phyloP scores from a whole-genome alignment of 805 yeast genomes.

The Candida nemodendra region DNA sequence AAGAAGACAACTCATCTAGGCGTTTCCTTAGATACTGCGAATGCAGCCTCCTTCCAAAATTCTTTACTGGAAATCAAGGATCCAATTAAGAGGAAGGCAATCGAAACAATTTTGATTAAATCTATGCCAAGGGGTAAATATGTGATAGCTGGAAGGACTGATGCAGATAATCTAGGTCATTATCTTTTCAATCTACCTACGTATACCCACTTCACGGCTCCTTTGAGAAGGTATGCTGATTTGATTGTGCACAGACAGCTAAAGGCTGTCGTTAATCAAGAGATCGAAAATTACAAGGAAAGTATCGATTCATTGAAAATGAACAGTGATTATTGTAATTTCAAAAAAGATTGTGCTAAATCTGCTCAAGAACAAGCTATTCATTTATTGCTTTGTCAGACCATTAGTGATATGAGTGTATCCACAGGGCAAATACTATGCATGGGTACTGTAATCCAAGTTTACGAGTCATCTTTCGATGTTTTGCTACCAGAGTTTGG shows the following conservation, averaged over 20 bases:
- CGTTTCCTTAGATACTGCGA: conserved; percentile 67
- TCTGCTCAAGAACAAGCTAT: conserved; percentile 94
- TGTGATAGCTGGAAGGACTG: conserved; percentile 83
- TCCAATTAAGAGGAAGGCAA: conserved; percentile 60
- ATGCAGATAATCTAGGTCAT: conserved; percentile 73
- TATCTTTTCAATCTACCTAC: conserved; percentile 80
- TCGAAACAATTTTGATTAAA: conserved; percentile 78
- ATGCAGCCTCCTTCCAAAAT: conserved; percentile 66
- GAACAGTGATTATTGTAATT: conserved; percentile 88
- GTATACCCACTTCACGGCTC: conserved; percentile 92
- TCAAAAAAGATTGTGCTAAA: conserved; percentile 91
- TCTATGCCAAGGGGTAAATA: conserved; percentile 85
- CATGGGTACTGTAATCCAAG: conserved; percentile 86
- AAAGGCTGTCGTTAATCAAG: conserved; percentile 54
- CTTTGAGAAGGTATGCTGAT: conserved; percentile 89
- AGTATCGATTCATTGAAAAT: conserved; percentile 73
- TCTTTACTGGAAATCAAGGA: conserved; percentile 67
- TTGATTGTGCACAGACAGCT: conserved; percentile 90
- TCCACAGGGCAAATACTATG: conserved; percentile 79
- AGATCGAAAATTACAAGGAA: conserved; percentile 41
- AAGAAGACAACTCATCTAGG: conserved; percentile 67
- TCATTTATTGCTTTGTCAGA: conserved; percentile 80
- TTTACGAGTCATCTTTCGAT: conserved; percentile 94
- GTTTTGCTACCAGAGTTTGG: conserved; percentile 91
- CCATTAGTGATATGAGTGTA: conserved; percentile 70